These are phyloP conservation scores for Fusarium burgessii DNA, from an alignment of 2,329 filamentous ascomycete species.

Conservation along the genomic window DNA sequence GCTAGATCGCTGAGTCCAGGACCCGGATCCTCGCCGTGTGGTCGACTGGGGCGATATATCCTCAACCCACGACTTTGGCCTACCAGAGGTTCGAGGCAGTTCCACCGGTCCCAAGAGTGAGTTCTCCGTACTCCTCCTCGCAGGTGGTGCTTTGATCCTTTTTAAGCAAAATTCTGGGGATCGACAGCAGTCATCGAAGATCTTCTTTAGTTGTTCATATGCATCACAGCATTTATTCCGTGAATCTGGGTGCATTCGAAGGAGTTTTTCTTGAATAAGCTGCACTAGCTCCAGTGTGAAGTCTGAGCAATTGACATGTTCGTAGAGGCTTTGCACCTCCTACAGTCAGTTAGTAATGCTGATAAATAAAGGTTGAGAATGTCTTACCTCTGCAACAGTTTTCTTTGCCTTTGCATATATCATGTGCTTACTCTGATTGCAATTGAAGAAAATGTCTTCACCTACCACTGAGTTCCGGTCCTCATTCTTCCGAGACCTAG, in stretches of 20 bases:
- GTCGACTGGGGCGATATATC: too few species aligned
- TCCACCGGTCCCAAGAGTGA: not conserved
- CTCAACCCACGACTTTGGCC: too few species aligned
- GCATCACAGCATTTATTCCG: not conserved
- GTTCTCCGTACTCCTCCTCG: not conserved
- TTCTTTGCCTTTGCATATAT: not conserved
- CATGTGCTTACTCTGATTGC: not conserved
- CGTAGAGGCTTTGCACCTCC: not conserved
- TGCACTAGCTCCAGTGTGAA: not conserved
- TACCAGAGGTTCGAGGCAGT: not conserved
- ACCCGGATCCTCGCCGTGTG: too few species aligned
- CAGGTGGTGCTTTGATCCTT: not conserved
- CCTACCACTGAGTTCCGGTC: not conserved
- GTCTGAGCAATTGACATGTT: not conserved
- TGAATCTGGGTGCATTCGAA: not conserved
- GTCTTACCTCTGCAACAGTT: not conserved
- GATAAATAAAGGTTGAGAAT: not conserved
- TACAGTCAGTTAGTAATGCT: not conserved
- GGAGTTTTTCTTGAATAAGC: not conserved
- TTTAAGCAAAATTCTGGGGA: not conserved
- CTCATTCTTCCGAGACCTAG: not conserved
- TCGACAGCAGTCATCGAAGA: not conserved
- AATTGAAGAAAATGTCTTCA: constrained; percentile 13
- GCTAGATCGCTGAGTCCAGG: too few species aligned
- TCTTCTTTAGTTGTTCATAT: not conserved